Evolutionary conservation across 352 stramenopile species (phyloP), one percentile per base, ranked within the genome.

Genomic region (Phytophthora fragariaefolia): DNA sequence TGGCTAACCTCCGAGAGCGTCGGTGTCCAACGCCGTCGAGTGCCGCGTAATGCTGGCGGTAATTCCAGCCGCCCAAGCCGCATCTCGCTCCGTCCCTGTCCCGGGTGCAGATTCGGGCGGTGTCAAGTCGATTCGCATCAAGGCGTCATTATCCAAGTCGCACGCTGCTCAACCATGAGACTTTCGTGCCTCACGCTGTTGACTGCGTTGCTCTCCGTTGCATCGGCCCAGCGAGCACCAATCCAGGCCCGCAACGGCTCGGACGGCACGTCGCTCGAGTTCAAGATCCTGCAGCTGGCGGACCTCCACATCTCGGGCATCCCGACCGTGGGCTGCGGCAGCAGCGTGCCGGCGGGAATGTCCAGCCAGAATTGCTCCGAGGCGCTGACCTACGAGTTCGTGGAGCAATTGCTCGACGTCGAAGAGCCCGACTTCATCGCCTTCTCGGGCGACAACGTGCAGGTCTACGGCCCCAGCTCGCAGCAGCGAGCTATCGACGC

Each of bases 271-370:
- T 75, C 63, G 40, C 40, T 86, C 17, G 43, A 58, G 40, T 90
- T 88, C 66, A 88, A 84, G 45, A 74, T 90, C 22, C 28, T 90
- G 9, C 82, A 90, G 50, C 54, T 89, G 22, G 73, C 80, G 6
- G 80, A 89, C 38, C 63, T 89, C 40, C 80, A 89, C 63, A 78
- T 79, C 47, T 75, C 81, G 1, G 81, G 77, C 48, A 72, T 87
- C 36, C 61, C 73, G 10, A 73, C 66, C 6, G 57, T 74, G 24
- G 42, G 66, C 10, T 85, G 77, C 34, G 58, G 71, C 42, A 52
- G 22, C 22, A 58, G 49, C 20, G 36, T 61, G 43, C 69, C 55
- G 22, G 56, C 38, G 22, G 63, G 66, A 7, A 76, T 83, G 67
- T 24, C 55, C 23, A 68, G 66, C 8, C 30, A 58, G 15, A 64